A percentile compares a stretch with the other conserved stretches of the same genome.
These are phyloP conservation scores for Theobroma cacao DNA, from an alignment of 345 rosid genomes.

Conservation along the genomic window DNA sequence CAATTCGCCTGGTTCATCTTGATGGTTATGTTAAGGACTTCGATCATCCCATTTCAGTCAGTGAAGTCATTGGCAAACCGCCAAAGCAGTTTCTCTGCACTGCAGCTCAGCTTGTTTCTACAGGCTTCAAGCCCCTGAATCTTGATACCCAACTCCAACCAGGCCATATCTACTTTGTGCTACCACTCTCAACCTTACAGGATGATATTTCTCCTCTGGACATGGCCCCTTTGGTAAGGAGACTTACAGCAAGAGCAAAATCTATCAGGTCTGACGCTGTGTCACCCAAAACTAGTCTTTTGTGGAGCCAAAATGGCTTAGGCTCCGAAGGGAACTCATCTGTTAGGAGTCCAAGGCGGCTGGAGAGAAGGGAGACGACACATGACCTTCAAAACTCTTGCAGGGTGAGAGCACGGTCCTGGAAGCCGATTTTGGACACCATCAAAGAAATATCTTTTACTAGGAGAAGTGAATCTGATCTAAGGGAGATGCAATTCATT, in stretches of 20 bases:
- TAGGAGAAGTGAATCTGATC: constrained; percentile 38
- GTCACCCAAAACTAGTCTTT: constrained; percentile 7
- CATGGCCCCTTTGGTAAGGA: constrained; percentile 32
- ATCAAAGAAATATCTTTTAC: constrained; percentile 43
- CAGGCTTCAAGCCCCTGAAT: constrained; percentile 26
- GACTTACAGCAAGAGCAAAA: constrained; percentile 39
- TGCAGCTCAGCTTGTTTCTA: constrained; percentile 36
- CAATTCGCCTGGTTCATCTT: constrained; percentile 42
- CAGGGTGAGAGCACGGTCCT: constrained; percentile 8
- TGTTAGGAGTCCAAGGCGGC: background rate
- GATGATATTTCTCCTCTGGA: constrained; percentile 36
- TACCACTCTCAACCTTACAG: constrained; percentile 39
- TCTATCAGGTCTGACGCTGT: background rate
- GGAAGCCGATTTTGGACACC: constrained; percentile 49
- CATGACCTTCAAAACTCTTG: background rate
- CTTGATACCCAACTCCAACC: constrained; percentile 27
- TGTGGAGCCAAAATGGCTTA: background rate
- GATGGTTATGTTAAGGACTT: constrained; percentile 41
- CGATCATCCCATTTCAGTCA: constrained; percentile 30
- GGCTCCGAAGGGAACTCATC: background rate
- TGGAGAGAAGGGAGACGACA: background rate
- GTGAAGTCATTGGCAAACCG: constrained; percentile 29
- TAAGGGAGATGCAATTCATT: constrained; percentile 23
- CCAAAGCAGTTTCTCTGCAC: constrained; percentile 37
- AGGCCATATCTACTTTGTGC: constrained; percentile 43